Base-by-base conservation (phyloP, 441 rosid genomes). In the Biscutella laevigata region DNA sequence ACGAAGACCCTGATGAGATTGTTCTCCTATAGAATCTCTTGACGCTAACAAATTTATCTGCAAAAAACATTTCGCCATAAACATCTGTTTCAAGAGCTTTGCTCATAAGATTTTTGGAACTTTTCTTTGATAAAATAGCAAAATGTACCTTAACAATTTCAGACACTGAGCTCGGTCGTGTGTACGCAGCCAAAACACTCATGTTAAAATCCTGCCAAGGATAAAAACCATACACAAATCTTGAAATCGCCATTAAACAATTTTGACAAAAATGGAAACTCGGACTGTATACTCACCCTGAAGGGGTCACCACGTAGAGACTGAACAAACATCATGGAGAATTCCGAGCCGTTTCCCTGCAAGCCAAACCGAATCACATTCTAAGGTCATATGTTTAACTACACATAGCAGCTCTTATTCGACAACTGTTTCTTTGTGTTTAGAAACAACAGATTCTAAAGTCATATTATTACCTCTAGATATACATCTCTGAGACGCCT, bases 251-350 rank as follows among this genome's bases (percentile, higher is more conserved):
- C 15, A 33, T 5, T 6, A 37, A 11, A 41, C 45, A 8, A 5
- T 17, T 39, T 33, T 19, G n/a, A n/a, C n/a, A 12, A 9, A 3
- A 40, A 8, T 20, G 12, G n/a, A 29, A 15, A 3, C 11, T 21
- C 4, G 6, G 30, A 4, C 1, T 4, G 9, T 53, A 28, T 17
- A 38, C 95, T 81, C 52, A 90, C 98, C 70, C 90, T 78, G 69
- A 77, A 83, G 7, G 98, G 98, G 63, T 91, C 98, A 21, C 96
- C 95, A 59, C 98, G 85, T 69, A 91, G 63, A 46, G 96, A 91
- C 68, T 91, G 98, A 72, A 91, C 98, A 45, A 74, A 91, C 96
- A 87, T 81, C 95, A 87, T 76, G 6, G 95, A 81, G 59, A 73
- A 72, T 39, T 85, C 84, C 0, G 72, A 71, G 55, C 82, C 74